Evolutionary conservation across 768 basidiomycete species (phyloP), one percentile per base, ranked within the genome.

Genomic region (Suillus ampliporus): DNA sequence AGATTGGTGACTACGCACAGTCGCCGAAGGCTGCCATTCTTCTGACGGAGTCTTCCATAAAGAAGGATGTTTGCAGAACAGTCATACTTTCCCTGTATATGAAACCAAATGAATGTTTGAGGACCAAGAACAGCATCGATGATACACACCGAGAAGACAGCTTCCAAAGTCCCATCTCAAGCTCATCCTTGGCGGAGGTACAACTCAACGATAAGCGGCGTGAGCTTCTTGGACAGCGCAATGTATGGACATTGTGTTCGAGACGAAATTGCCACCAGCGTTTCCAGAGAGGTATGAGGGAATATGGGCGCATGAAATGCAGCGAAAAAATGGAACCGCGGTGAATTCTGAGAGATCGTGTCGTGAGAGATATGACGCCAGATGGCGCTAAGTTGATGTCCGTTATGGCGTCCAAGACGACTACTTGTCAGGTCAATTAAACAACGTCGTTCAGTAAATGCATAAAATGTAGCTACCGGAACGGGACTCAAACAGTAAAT

Each of bases 271-370:
- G 62, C 40, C 34, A 37, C 59, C 5, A 64, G 61, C 44, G 61
- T 57, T 47, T 43, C 47, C 11, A 68, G 65, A 23, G 66, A 66
- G 21, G 37, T 64, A 4, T 67, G 62, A 14, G 19, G 53, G 35
- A 63, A 35, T 14, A n/a, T 34, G 4, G 58, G 60, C 0, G 34
- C 40, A 65, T 92, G 86, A 67, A 92, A 92, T 0, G 89, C 87
- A 3, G 90, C 90, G 2, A 93, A 77, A 79, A 95, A 99, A 0
- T n/a, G 97, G 87, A n/a, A 99, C 82, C 0, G 91, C 92, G 37
- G 86, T 80, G 68, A 89, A 97, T 74, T 95, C 91, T 0, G 96
- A 87, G 5, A 98, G 79, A 73, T 98, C 85, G 79, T 67, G 98
- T 85, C 19, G 97, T 77, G 17, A 94, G 78, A 0, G 92, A 94